Base-by-base conservation (phyloP, 495 filamentous ascomycete species). In the Pyronema domesticum region DNA sequence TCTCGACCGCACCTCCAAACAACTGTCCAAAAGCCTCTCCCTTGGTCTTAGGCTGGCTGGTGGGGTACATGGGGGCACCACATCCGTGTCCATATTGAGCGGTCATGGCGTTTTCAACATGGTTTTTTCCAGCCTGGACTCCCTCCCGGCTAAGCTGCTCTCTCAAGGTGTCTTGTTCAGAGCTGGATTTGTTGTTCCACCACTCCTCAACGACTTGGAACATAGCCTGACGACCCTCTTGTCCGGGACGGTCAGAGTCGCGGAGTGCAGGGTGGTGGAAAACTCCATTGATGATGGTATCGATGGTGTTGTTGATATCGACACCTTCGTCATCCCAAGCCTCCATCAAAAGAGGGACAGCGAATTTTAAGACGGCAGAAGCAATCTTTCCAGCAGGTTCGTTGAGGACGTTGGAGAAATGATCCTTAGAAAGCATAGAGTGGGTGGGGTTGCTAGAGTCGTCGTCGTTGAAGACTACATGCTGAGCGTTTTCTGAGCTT, bases 391-490 rank as follows among this genome's bases (percentile, higher is more conserved):
- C 88, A 13, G 86, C 88, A 19, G 86, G 79, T 65, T 93, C 86
- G 64, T 95, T 95, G 49, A 95, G 78, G 17, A 87, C 40, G 61
- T 87, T 86, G 45, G 81, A 81, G 66, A 93, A 94, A 64, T 94
- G 87, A 60, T 94, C 88, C 72, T 95, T 95, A 43, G 84, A 85
- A 15, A 95, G 76, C 88, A 94, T 95, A n/a, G 83, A 88, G 67
- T 95, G 88, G 8, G 88, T 95, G 7, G 88, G 88, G 63, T 95
- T 80, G 17, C 77, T 76, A 48, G 67, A 82, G 37, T 71, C 44
- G 57, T 89, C 80, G 58, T 95, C 80, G n/a, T 81, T 62, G 68
- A 93, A 95, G 30, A 95, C 86, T 51, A 86, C 76, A 58, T 80
- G 78, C 67, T 95, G 88, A 66, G 87, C 79, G 40, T 83, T 76